Evolutionary conservation across 2,329 filamentous ascomycete species (phyloP).

Genomic region (Zelopaecilomyces penicillatus): DNA sequence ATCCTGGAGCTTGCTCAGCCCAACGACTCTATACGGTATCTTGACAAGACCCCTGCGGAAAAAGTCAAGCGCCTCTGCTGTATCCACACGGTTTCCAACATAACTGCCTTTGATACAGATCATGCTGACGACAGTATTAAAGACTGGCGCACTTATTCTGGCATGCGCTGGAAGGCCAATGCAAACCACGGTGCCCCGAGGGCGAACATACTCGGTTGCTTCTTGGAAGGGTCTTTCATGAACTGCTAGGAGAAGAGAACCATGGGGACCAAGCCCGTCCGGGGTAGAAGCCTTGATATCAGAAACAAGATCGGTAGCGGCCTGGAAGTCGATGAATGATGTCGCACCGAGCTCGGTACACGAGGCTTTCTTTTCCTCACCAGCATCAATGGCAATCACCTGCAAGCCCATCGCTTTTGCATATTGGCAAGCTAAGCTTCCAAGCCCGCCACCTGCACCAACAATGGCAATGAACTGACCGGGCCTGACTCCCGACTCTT

Average conservation of each 20-base stretch:
- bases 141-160: conserved; percentile 72
- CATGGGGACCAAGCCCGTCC: conserved; percentile 73
- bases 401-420: conserved; percentile 1
- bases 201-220: conserved; percentile 73
- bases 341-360: conserved; percentile 60
- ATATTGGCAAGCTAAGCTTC: not conserved
- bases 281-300: conserved; percentile 71
- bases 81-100: conserved; percentile 80
- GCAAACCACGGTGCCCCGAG: conserved; percentile 70
- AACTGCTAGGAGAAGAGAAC: conserved; percentile 75
- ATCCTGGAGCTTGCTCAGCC: conserved; percentile 64
- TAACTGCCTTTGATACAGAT: conserved; percentile 83
- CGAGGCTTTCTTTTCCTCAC: not conserved
- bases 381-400: not conserved
- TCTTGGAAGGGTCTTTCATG: conserved; percentile 88
- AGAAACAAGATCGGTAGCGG: conserved; percentile 62
- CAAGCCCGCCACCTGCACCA: not conserved
- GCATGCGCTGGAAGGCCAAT: conserved; percentile 80
- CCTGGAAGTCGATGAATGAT: conserved; percentile 69
- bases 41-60: conserved; percentile 73
- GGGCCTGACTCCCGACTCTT: not conserved
- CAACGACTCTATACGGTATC: conserved; percentile 71
- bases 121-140: conserved; percentile 77
- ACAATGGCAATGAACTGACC: not conserved
- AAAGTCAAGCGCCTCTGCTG: conserved; percentile 79